Evolutionary conservation across 2,329 filamentous ascomycete genomes (phyloP), one percentile per base, ranked within the genome.

Genomic region (Colletotrichum paranaense): DNA sequence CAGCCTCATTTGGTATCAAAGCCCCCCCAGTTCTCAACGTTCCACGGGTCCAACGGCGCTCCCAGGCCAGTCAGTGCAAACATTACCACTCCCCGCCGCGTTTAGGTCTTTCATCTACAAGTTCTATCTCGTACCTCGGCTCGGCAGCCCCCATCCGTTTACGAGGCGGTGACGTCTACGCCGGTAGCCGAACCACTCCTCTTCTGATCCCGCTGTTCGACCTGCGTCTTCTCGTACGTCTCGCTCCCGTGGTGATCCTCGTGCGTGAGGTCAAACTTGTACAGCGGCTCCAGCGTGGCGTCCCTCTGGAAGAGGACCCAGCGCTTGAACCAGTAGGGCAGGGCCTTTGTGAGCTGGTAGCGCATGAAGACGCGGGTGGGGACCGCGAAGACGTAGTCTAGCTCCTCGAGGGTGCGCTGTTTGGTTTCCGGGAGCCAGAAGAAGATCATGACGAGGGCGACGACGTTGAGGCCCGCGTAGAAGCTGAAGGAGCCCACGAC

Each of bases 361-460:
- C 75, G 72, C 9, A 78, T 76, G 66, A 83, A 81, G 2, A 76
- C 66, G 7, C 76, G 72, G 0, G 78, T 83, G 0, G 82, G 78
- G 3, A 84, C 78, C 0, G 77, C 78, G 67, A 84, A 84, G 28
- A 84, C 78, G 62, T 81, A 81, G 62, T 84, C 83, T 3, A 84
- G 78, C 79, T 88, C 86, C 74, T 88, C 86, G n/a, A 88, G 80
- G 2, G 85, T 87, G 26, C 85, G 82, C 77, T 87, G 88, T 80
- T 91, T 91, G n/a, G 90, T 91, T 78, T 91, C 90, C 1, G 88
- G 88, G 8, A 91, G 80, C 77, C 84, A 87, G 38, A 90, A 81
- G 79, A 90, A 91, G 62, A 91, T 90, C 81, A 90, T 85, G 55
- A 87, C 73, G 24, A 90, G 82, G 0, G 88, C 89, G 0, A 89